Percentiles rank a stretch among this genome's conserved stretches.
phyloP scores from a whole-genome alignment of 139 green algal genomes.

The Pycnococcus provasolii region DNA sequence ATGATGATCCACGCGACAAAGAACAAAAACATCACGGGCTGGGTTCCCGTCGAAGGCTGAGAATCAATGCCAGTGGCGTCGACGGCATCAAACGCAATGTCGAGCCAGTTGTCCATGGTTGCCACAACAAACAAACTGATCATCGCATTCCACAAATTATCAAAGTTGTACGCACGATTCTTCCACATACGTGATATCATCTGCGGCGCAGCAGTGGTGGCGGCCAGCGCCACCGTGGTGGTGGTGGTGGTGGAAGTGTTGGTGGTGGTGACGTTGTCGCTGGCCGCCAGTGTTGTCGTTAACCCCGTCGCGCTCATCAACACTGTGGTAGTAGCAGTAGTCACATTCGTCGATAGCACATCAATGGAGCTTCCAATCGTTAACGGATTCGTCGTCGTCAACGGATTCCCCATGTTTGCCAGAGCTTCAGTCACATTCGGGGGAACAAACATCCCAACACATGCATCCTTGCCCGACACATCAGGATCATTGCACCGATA shows the following conservation, averaged over 20 bases:
- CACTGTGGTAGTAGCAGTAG: neutral
- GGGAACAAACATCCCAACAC: constrained; percentile 41
- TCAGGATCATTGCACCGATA: constrained; percentile 58
- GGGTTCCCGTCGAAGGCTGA: constrained; percentile 6
- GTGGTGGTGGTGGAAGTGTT: no score
- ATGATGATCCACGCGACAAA: constrained; percentile 13
- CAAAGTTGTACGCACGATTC: constrained; percentile 58
- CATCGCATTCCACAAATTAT: constrained; percentile 59
- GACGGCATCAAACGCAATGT: constrained; percentile 20
- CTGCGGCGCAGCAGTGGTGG: neutral
- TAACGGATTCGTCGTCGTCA: no score
- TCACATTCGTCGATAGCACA: neutral
- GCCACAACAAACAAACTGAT: constrained; percentile 54
- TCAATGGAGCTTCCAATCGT: no score
- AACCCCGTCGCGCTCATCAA: no score
- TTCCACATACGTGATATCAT: constrained; percentile 31
- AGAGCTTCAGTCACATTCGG: neutral
- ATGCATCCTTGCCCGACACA: constrained; percentile 39
- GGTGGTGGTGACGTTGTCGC: no score
- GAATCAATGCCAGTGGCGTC: constrained; percentile 9
- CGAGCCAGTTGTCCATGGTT: constrained; percentile 59
- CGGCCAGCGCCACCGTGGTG: no score
- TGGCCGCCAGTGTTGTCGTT: no score
- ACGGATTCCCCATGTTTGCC: no score
- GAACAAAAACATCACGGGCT: neutral